Base-by-base conservation (phyloP, 108 stramenopile species). In the Skeletonema menzelii region DNA sequence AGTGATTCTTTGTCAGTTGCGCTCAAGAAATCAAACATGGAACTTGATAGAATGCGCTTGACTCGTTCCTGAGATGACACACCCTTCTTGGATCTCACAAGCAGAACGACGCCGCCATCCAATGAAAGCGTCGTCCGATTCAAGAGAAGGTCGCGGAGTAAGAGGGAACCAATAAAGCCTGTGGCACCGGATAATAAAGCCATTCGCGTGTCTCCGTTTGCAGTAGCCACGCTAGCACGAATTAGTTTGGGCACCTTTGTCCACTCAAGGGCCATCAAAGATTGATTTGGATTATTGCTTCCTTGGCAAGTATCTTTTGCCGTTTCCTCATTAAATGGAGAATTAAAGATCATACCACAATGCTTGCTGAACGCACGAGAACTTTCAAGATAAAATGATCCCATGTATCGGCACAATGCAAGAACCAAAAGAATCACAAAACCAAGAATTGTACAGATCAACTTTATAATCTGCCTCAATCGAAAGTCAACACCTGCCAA, bases 101-200 rank as follows among this genome's bases (percentile, higher is more conserved):
- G 58, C 19, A 93, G 67, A 59, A 84, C 66, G 40, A 92, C 76
- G 2, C 75, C 75, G 14, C 67, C 80, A 1, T 78, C 38, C 13
- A 85, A 68, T 4, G 63, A 62, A 10, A 93, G 76, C 11, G 59
- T 22, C 19, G 82, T 40, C 31, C 89, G 73, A 72, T 91, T 80
- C 13, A 85, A 32, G 19, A 96, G 59, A 4, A 96, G 69, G 34
- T 93, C 87, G 10, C 89, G 85, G 12, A 96, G 85, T 12, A 96
- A 40, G 5, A 90, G 65, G 0, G 91, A 91, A 6, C 95, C 95
- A 15, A 96, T 83, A 72, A 96, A 93, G 2, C 95, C 95, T 13
- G 95, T 96, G 7, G 87, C 86, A n/a, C 95, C 95, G 1, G 95
- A 93, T 56, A 96, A 63, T 8, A 95, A 34, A 20, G 83, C 86